These are phyloP conservation scores for Phanerochaete carnosa DNA, from an alignment of 768 basidiomycete genomes.

Conservation along the genomic window DNA sequence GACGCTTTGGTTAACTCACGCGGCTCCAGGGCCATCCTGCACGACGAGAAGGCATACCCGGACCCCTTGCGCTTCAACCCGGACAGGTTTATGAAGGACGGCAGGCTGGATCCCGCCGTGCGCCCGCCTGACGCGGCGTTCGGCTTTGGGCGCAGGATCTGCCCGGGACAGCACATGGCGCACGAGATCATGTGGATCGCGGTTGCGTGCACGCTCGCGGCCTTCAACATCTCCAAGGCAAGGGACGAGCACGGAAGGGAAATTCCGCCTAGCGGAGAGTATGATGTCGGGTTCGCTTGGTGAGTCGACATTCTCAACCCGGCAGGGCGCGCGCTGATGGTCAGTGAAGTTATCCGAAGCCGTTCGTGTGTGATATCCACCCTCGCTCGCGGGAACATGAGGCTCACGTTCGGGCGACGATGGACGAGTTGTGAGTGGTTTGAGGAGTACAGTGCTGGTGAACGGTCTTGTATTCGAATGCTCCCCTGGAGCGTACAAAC, in stretches of 20 bases:
- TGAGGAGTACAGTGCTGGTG: no score
- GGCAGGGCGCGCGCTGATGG: neutral
- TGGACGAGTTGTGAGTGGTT: no score
- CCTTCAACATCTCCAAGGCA: slow-evolving; percentile 19
- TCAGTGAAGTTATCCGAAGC: slow-evolving; percentile 8
- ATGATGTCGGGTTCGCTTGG: slow-evolving; percentile 7
- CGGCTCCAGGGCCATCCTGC: slow-evolving; percentile 41
- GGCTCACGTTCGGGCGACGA: no score
- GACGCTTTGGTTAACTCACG: no score
- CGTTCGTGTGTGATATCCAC: slow-evolving; percentile 7
- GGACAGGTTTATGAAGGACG: slow-evolving; percentile 14
- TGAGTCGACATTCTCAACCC: slow-evolving; percentile 2
- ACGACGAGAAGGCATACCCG: slow-evolving; percentile 33
- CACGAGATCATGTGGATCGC: slow-evolving; percentile 22
- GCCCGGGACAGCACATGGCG: slow-evolving; percentile 23
- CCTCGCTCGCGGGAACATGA: no score
- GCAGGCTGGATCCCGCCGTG: slow-evolving; percentile 8
- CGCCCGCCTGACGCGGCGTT: slow-evolving; percentile 12
- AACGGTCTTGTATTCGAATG: no score
- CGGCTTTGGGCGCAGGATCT: slow-evolving; percentile 18
- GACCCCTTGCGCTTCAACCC: slow-evolving; percentile 26
- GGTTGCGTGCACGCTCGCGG: slow-evolving; percentile 18
- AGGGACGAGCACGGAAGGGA: slow-evolving; percentile 15
- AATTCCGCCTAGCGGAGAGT: slow-evolving; percentile 12
- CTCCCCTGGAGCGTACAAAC: no score